These are phyloP conservation scores for Schizonepeta tenuifolia DNA, from an alignment of 257 asterid genomes.

Conservation along the genomic window DNA sequence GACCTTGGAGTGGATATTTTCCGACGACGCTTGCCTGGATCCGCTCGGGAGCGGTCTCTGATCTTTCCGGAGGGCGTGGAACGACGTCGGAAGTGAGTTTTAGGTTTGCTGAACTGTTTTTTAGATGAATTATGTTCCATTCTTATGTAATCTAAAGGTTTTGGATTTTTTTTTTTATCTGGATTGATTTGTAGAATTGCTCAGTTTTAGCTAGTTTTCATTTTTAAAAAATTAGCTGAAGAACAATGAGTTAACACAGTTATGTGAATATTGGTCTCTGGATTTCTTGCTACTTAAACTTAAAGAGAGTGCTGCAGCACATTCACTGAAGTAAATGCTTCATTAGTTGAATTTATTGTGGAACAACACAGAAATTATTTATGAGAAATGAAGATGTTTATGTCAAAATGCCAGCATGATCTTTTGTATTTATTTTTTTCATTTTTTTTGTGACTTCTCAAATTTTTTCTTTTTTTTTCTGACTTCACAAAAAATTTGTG, in stretches of 20 bases:
- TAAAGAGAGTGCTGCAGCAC: slow-evolving; percentile 2
- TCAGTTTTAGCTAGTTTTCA: neutral
- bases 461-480: no score
- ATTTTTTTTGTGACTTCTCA: no score
- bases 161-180: neutral
- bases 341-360: neutral
- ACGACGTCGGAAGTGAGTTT: slow-evolving; percentile 41
- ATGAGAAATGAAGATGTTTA: slow-evolving; percentile 14
- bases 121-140: slow-evolving; percentile 34
- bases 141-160: slow-evolving; percentile 4
- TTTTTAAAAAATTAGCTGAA: slow-evolving; percentile 5
- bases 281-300: neutral
- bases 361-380: no score
- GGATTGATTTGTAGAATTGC: slow-evolving; percentile 17
- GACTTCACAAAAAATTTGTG: no score
- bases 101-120: slow-evolving; percentile 22
- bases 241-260: slow-evolving; percentile 13
- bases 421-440: slow-evolving; percentile 2
- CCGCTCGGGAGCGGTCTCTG: slow-evolving; percentile 37
- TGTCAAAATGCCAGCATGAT: slow-evolving; percentile 16
- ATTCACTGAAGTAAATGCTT: slow-evolving; percentile 22
- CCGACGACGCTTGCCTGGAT: slow-evolving; percentile 38
- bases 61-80: slow-evolving; percentile 24
- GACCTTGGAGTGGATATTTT: slow-evolving; percentile 27
- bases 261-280: slow-evolving; percentile 1